Evolutionary conservation across 768 basidiomycete genomes (phyloP).

Genomic region (Tricholoma terreum): DNA sequence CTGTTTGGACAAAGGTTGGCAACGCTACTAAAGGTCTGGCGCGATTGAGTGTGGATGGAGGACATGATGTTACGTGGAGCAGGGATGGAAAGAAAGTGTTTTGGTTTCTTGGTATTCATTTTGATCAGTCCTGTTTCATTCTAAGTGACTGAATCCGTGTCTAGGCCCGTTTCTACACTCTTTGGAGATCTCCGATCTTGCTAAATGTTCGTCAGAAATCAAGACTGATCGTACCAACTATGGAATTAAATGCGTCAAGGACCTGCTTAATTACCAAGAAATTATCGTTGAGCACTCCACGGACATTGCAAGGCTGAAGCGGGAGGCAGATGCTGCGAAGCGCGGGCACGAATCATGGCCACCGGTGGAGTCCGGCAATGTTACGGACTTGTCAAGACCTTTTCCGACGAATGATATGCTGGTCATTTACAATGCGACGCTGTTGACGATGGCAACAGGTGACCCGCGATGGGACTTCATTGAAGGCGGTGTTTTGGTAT

Average conservation of each 20-base stretch:
- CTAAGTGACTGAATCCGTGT: neutral
- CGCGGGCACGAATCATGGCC: constrained; percentile 17
- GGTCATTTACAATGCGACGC: constrained; percentile 64
- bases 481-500: constrained; percentile 47
- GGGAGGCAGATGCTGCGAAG: constrained; percentile 37
- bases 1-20: constrained; percentile 68
- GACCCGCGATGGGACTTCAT: constrained; percentile 48
- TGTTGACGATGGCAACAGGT: constrained; percentile 67
- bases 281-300: constrained; percentile 58
- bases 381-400: neutral
- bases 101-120: constrained; percentile 65
- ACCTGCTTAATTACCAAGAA: constrained; percentile 54
- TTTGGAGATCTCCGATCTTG: constrained; percentile 51
- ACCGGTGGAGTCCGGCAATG: neutral
- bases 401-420: constrained; percentile 40
- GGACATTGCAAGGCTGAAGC: constrained; percentile 56
- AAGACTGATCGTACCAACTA: constrained; percentile 49
- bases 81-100: constrained; percentile 62
- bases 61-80: constrained; percentile 65
- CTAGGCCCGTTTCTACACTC: constrained; percentile 64
- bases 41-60: constrained; percentile 69
- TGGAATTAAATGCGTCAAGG: constrained; percentile 60
- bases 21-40: constrained; percentile 61
- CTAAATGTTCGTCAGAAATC: constrained; percentile 46
- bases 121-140: neutral